These are phyloP conservation scores for Infundibulicybe gibba DNA, from an alignment of 768 basidiomycete species.

Conservation along the genomic window DNA sequence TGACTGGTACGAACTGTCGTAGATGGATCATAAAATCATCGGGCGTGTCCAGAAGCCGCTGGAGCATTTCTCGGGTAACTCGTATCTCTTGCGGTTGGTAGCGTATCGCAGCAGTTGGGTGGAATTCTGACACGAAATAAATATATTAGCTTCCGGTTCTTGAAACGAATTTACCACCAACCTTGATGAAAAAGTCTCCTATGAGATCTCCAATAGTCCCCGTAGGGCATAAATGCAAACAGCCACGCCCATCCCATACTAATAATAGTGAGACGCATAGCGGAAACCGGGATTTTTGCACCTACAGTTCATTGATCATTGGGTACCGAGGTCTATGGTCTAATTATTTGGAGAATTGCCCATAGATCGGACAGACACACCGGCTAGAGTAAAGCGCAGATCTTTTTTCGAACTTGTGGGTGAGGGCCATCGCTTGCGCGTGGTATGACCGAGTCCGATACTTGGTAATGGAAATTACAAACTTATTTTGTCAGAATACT, in stretches of 20 bases:
- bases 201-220: background rate
- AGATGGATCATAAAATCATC: constrained; percentile 27
- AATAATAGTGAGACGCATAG: too few species aligned
- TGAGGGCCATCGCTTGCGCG: too few species aligned
- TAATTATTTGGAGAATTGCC: too few species aligned
- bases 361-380: too few species aligned
- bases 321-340: background rate
- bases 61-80: constrained; percentile 12
- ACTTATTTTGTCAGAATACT: too few species aligned
- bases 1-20: constrained; percentile 1
- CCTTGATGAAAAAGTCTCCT: background rate
- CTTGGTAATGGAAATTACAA: too few species aligned
- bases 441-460: too few species aligned
- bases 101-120: constrained; percentile 4
- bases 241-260: background rate
- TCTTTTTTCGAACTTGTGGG: too few species aligned
- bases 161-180: background rate
- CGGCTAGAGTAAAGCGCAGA: too few species aligned
- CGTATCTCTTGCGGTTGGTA: constrained; percentile 10
- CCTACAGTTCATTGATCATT: background rate
- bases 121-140: constrained; percentile 3
- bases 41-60: constrained; percentile 26
- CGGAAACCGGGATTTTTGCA: too few species aligned
- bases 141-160: background rate
- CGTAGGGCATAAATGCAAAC: background rate